Percentiles rank a stretch among this genome's conserved stretches.
Conservation (phyloP, 2,329 filamentous ascomycete species). For the Endothia cerciana region DNA sequence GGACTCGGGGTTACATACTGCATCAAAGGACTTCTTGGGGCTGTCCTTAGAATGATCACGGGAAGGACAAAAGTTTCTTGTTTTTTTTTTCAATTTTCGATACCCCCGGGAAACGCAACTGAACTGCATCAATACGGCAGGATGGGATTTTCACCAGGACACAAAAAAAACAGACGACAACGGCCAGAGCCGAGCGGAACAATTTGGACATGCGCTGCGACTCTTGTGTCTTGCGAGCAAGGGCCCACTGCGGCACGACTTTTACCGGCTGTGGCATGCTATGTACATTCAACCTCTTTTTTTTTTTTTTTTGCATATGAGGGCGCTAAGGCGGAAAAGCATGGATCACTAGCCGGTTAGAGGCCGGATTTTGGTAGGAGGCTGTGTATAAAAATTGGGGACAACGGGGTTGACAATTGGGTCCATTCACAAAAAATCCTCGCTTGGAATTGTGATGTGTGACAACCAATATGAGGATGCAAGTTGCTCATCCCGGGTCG, state of each 20-base stretch:
- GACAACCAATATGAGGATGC: neutral
- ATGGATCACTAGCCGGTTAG: neutral
- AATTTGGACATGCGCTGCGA: neutral
- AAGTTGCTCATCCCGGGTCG: neutral
- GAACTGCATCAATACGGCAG: slow-evolving; percentile 23
- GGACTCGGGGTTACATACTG: neutral
- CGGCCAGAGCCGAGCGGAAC: neutral
- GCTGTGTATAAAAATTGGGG: neutral
- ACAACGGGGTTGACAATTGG: neutral
- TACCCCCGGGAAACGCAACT: slow-evolving; percentile 26
- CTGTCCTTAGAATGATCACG: neutral
- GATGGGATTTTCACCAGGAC: slow-evolving; percentile 9
- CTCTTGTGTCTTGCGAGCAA: neutral
- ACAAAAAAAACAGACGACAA: neutral
- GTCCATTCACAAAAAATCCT: neutral
- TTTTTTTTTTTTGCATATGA: slow-evolving; percentile 3
- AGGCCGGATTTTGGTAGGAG: neutral
- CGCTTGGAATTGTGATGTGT: neutral
- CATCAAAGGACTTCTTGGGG: neutral
- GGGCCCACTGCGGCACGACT: neutral
- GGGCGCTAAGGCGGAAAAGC: neutral
- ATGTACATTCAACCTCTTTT: neutral
- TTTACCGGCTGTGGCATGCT: neutral
- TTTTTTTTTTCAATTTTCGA: slow-evolving; percentile 21
- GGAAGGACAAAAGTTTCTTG: slow-evolving; percentile 18